Percentiles rank a stretch among this genome's conserved stretches.
Evolutionary conservation across 495 filamentous ascomycete genomes (phyloP).

Genomic region (Podospora pseudocomata): DNA sequence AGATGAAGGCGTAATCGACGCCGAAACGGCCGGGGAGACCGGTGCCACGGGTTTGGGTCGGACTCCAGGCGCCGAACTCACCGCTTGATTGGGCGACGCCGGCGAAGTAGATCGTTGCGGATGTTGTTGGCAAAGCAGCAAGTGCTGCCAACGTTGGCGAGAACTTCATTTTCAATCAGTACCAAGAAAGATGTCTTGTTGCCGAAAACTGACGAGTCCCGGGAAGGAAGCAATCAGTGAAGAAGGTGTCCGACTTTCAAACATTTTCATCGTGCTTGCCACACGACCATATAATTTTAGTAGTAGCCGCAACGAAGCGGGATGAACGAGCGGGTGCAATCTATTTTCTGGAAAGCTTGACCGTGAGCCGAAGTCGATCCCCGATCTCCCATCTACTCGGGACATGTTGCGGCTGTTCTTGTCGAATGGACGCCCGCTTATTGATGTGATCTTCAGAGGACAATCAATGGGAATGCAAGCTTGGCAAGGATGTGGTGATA

Average conservation of each 20-base stretch:
- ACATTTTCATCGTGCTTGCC: neutral
- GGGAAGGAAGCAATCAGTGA: neutral
- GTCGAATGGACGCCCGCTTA: neutral
- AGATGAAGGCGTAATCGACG: constrained; percentile 52
- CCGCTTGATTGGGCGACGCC: constrained; percentile 53
- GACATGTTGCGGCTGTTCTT: neutral
- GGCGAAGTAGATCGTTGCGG: constrained; percentile 51
- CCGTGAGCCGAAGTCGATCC: neutral
- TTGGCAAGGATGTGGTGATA: neutral
- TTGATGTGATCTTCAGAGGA: neutral
- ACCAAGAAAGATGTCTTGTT: neutral
- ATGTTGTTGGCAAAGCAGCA: constrained; percentile 30
- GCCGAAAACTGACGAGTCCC: neutral
- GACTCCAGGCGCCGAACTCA: constrained; percentile 51
- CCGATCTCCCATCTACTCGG: neutral
- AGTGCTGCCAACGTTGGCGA: constrained; percentile 24
- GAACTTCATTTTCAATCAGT: constrained; percentile 30
- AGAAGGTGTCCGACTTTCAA: neutral
- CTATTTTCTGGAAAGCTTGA: constrained; percentile 1
- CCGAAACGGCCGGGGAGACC: constrained; percentile 50
- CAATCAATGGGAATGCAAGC: neutral
- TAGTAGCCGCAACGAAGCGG: neutral
- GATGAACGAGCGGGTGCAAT: neutral
- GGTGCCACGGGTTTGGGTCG: constrained; percentile 35
- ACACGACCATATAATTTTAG: neutral